Conservation (phyloP, 352 stramenopile genomes). For the Pythium coloratum region DNA sequence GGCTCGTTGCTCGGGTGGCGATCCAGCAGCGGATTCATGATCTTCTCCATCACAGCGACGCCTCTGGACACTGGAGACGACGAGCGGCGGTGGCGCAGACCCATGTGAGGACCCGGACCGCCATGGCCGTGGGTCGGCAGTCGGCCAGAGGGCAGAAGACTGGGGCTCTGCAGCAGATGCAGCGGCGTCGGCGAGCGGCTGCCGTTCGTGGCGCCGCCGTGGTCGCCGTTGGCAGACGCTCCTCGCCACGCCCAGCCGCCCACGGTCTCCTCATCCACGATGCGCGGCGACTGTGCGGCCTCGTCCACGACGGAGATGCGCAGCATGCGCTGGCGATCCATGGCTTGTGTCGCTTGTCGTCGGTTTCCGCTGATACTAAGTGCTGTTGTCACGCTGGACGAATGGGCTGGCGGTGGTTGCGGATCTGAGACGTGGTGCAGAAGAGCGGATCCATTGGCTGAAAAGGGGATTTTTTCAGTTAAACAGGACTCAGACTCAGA, state of each 20-base stretch:
- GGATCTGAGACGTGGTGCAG: slow-evolving; percentile 7
- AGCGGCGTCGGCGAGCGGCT: slow-evolving; percentile 21
- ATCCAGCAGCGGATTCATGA: slow-evolving; percentile 72
- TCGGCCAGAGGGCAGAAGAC: background rate
- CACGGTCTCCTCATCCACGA: slow-evolving; percentile 23
- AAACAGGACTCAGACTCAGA: background rate
- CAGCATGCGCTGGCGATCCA: slow-evolving; percentile 15
- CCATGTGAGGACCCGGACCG: background rate
- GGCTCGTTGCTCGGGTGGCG: slow-evolving; percentile 32
- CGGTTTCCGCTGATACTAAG: background rate
- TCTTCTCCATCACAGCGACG: slow-evolving; percentile 70
- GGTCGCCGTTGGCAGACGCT: background rate
- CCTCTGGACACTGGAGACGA: slow-evolving; percentile 34
- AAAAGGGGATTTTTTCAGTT: background rate
- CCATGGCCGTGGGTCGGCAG: background rate
- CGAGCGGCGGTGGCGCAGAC: slow-evolving; percentile 22
- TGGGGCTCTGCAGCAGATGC: slow-evolving; percentile 16
- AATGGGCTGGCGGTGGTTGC: background rate
- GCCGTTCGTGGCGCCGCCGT: background rate
- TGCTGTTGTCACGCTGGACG: background rate
- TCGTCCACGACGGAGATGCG: slow-evolving; percentile 31
- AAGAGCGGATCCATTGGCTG: background rate
- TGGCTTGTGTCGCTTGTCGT: background rate
- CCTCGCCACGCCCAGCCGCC: slow-evolving; percentile 16
- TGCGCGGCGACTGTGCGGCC: slow-evolving; percentile 24